Base-by-base conservation (phyloP, 305 asterid genomes). In the Fraxinus nigra region DNA sequence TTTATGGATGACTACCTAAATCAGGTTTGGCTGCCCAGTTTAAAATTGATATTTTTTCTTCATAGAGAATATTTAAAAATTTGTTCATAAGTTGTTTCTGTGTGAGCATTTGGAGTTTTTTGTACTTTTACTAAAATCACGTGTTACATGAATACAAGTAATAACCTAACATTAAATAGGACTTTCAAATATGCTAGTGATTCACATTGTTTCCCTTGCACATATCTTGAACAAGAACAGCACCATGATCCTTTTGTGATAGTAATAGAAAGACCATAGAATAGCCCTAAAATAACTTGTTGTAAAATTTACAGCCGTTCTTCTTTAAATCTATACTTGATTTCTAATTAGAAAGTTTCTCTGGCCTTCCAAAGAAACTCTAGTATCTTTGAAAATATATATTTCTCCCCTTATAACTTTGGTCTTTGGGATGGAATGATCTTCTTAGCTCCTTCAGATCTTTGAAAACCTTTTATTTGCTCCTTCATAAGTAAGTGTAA, bases 1-100 rank as follows among this genome's bases (percentile, higher is more conserved):
- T 90, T 96, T 84, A 14, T 85, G 77, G 97, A 94, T 24, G 93
- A 96, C 89, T 96, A 96, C 87, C 69, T 90, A 46, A 93, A 83
- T 82, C 97, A 93, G 98, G 99, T 94, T 78, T 69, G 40, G 22
- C 26, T 75, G 37, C 75, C 46, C 82, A 61, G 46, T 48, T 65
- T 79, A 37, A 81, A 48, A 37, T 81, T 80, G 28, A 81, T 18
- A 77, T 46, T 43, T 30, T 28, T 63, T n/a, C 59, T 48, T 10
- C 35, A 33, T 70, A 69, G 72, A 43, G 10, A 7, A 63, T 32
- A 37, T 28, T 51, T 67, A 2, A 16, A 32, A 78, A 20, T 18
- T 78, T 69, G 59, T 46, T 13, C 10, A 24, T 33, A 72, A 81
- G 79, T 75, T 18, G 63, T 34, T 75, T 82, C 74, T 30, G 13